Conservation (phyloP, 257 asterid species). For the Agastache rugosa region DNA sequence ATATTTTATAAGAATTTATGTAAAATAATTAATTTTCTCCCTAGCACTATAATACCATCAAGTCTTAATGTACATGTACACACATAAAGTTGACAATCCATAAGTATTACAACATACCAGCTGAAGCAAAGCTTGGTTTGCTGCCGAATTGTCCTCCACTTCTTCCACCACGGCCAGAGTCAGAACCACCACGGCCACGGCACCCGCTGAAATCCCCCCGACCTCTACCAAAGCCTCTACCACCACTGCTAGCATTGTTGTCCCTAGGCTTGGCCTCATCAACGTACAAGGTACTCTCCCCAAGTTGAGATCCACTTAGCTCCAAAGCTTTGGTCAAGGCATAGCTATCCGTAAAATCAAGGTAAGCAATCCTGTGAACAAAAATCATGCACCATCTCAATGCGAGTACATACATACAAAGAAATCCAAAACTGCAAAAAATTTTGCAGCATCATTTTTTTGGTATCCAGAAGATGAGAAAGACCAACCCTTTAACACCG, state of each 20-base stretch:
- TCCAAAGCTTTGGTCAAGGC: constrained; percentile 62
- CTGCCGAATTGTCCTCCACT: constrained; percentile 50
- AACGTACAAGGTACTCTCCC: constrained; percentile 51
- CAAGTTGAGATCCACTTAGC: constrained; percentile 53
- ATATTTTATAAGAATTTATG: too few relatives aligned
- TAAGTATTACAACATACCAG: constrained; percentile 43
- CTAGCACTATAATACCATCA: too few relatives aligned
- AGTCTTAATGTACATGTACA: too few relatives aligned
- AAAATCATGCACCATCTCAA: background rate
- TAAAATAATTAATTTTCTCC: too few relatives aligned
- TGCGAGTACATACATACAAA: too few relatives aligned
- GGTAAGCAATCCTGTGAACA: constrained; percentile 72
- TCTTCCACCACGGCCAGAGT: constrained; percentile 32
- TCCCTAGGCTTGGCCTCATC: constrained; percentile 80
- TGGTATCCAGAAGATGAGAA: background rate
- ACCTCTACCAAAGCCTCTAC: constrained; percentile 31
- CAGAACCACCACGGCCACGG: constrained; percentile 12
- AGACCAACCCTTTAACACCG: constrained; percentile 66
- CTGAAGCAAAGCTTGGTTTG: constrained; percentile 52
- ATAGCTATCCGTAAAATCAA: constrained; percentile 54
- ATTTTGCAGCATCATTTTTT: background rate
- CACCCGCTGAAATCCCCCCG: background rate
- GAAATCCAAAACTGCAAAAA: background rate
- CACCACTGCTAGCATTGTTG: constrained; percentile 36
- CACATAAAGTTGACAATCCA: too few relatives aligned